Percentiles rank a stretch among this genome's conserved stretches.
Conservation (phyloP, 345 rosid genomes). For the Raphanus raphanistrum region DNA sequence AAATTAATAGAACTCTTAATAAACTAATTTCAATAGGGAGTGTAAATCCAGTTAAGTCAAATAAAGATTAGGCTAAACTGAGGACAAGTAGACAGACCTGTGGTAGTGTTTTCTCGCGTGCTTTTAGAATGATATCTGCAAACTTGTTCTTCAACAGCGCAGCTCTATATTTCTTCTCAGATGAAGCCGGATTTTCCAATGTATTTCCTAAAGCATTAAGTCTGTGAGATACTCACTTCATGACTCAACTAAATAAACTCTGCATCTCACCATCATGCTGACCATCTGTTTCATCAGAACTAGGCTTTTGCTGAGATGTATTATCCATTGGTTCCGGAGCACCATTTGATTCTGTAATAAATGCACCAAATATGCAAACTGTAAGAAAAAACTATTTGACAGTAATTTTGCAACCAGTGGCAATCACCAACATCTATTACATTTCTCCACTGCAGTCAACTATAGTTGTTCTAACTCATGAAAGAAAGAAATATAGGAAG, state of each 20-base stretch:
- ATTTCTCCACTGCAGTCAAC: conserved; percentile 3
- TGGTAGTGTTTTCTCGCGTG: conserved; percentile 79
- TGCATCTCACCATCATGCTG: conserved; percentile 71
- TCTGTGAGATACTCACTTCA: conserved; percentile 42
- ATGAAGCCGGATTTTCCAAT: conserved; percentile 62
- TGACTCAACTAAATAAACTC: conserved; percentile 35
- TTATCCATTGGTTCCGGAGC: conserved; percentile 59
- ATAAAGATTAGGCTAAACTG: neutral
- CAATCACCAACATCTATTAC: conserved; percentile 11
- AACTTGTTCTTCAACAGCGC: conserved; percentile 77
- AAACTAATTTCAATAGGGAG: neutral
- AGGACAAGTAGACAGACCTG: conserved; percentile 54
- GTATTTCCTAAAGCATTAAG: conserved; percentile 62
- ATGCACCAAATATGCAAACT: conserved; percentile 6
- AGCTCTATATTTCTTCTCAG: conserved; percentile 83
- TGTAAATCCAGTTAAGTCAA: neutral
- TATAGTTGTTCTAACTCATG: conserved; percentile 2
- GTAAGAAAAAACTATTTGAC: conserved; percentile 12
- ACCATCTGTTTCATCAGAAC: conserved; percentile 56
- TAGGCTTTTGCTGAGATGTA: conserved; percentile 52
- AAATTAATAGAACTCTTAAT: conserved; percentile 11
- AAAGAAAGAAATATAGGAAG: neutral
- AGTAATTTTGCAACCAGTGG: neutral
- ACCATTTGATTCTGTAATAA: conserved; percentile 55
- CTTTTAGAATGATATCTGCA: conserved; percentile 93